These are phyloP conservation scores for Asterochloris sp. DNA, from an alignment of 139 green algal genomes.

Conservation along the genomic window DNA sequence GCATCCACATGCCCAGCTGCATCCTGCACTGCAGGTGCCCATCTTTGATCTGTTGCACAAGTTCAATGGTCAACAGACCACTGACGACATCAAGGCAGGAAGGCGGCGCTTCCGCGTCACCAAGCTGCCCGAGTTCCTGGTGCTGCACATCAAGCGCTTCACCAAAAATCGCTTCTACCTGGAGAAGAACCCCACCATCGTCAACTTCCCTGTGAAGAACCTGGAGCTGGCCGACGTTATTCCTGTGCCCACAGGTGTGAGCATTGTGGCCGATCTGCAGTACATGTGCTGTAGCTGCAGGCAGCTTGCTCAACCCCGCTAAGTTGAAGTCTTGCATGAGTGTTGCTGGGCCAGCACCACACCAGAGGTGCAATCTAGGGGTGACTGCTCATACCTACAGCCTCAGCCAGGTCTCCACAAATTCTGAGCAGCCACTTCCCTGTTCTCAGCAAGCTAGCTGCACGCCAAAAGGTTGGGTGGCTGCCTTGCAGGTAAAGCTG, in stretches of 20 bases:
- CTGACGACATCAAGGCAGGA: constrained; percentile 76
- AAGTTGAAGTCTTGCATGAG: no score
- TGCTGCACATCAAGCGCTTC: constrained; percentile 91
- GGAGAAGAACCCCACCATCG: constrained; percentile 98
- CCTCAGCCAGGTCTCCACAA: no score
- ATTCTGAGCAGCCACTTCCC: neutral
- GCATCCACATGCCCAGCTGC: no score
- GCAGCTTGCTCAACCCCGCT: no score
- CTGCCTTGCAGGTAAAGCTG: constrained; percentile 20
- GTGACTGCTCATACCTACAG: no score
- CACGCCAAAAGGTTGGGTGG: neutral
- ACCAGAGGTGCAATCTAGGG: no score
- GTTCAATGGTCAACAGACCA: constrained; percentile 79
- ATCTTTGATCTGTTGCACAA: constrained; percentile 91
- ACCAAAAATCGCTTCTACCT: constrained; percentile 90
- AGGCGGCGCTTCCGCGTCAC: constrained; percentile 75
- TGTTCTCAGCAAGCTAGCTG: neutral
- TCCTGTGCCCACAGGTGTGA: constrained; percentile 39
- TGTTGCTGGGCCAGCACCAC: no score
- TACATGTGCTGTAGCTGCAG: neutral
- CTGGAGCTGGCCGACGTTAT: constrained; percentile 84
- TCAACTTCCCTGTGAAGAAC: constrained; percentile 96
- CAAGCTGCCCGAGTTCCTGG: constrained; percentile 78
- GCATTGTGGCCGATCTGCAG: neutral
- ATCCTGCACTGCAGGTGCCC: constrained; percentile 55